Evolutionary conservation across 225 moss, liverwort and hornwort species (phyloP).

Genomic region (Sphagnum tenellum): DNA sequence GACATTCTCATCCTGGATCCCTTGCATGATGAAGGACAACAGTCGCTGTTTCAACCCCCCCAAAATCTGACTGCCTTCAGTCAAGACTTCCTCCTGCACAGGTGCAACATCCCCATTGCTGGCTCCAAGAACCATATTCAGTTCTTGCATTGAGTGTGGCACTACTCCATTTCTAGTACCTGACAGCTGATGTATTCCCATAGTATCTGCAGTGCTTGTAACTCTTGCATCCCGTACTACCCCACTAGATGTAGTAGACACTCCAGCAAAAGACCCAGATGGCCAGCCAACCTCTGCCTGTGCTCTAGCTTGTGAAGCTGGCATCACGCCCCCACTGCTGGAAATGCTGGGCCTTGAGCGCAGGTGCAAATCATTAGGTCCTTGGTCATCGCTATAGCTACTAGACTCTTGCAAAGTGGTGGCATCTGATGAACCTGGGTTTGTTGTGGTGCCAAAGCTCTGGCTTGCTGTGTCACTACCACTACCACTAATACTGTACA

Average conservation of each 20-base stretch:
- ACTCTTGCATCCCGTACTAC: conserved; percentile 18
- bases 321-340: conserved; percentile 5
- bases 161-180: conserved; percentile 11
- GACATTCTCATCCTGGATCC: conserved; percentile 45
- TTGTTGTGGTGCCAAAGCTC: conserved; percentile 18
- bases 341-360: conserved; percentile 17
- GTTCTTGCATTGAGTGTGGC: conserved; percentile 10
- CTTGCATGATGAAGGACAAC: conserved; percentile 75
- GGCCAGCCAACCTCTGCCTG: conserved; percentile 24
- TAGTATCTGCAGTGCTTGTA: conserved; percentile 6
- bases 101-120: conserved; percentile 7
- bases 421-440: conserved; percentile 20
- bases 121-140: conserved; percentile 3
- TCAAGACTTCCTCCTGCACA: conserved; percentile 10
- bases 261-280: conserved; percentile 10
- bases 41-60: conserved; percentile 87
- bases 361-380: conserved; percentile 23
- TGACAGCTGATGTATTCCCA: conserved; percentile 14
- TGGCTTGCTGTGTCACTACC: conserved; percentile 30
- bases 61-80: conserved; percentile 36
- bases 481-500: conserved; percentile 39
- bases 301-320: conserved; percentile 10
- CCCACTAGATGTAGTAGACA: conserved; percentile 38
- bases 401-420: conserved; percentile 14
- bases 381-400: conserved; percentile 17